Base-by-base conservation (phyloP, 2,329 filamentous ascomycete species). In the Colletotrichum spaethianum region DNA sequence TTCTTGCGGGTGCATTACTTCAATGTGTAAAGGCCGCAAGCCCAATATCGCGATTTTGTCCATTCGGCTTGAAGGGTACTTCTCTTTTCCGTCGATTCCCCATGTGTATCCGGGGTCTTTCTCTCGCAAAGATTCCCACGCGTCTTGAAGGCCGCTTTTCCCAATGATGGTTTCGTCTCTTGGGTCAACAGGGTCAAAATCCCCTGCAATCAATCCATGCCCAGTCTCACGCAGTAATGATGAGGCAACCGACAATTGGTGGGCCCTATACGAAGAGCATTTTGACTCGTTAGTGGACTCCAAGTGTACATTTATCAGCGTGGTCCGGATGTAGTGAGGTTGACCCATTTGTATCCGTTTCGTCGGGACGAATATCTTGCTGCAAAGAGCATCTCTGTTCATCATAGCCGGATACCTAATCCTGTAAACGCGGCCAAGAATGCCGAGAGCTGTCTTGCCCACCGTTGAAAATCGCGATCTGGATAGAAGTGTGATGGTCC, bases 261-360 rank as follows among this genome's bases (percentile, higher is more conserved):
- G 64, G 0, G 78, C 80, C 5, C 82, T 78, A 33, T 53, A 53
- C 8, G 28, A 33, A 2, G 4, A 20, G 5, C 63, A 72, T n/a
- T 77, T 81, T 3, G 78, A 78, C 7, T 74, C 48, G 26, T 79
- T 70, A 0, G 75, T 77, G 1, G 80, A 83, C 70, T 84, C 81
- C 11, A 84, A 76, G 63, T 84, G 82, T 16, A 84, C 80, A 40
- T 84, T 84, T 65, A 81, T 64, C n/a, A 84, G 76, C 9, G 79
- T 79, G 31, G 80, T 18, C 5, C 36, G 63, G 40, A 23, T 48
- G 36, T 46, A 63, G 2, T 31, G 16, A 3, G 55, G 28, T 0
- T n/a, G 55, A 6, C 61, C 74, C 73, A 31, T 42, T 57, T 38
- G 48, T 62, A 55, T 55, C 55, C 31, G 55, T 23, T 33, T 42